Evolutionary conservation across 106 monocot genomes (phyloP).

Genomic region (Dendrobium huoshanense): DNA sequence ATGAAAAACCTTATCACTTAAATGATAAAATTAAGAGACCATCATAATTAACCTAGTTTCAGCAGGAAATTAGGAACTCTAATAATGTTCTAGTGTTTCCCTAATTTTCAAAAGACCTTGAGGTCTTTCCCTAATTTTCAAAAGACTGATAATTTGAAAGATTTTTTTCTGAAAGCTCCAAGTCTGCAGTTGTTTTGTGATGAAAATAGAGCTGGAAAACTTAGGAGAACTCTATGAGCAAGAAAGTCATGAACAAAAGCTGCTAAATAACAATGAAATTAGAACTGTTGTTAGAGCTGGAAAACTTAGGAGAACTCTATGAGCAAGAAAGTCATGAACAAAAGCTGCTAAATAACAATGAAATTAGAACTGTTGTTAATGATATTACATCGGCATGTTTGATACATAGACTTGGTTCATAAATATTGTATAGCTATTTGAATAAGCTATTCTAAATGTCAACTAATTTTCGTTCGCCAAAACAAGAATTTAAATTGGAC

Average conservation of each 20-base stretch:
- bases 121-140: too few species aligned
- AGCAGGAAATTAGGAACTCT: too few species aligned
- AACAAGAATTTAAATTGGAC: background rate
- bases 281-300: too few species aligned
- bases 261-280: too few species aligned
- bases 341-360: constrained; percentile 6
- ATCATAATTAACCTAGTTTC: too few species aligned
- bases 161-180: background rate
- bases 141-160: too few species aligned
- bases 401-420: background rate
- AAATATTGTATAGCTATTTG: background rate
- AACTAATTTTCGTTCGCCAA: background rate
- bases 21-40: too few species aligned
- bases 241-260: constrained; percentile 34
- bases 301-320: constrained; percentile 58
- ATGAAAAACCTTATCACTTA: too few species aligned
- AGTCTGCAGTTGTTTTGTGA: background rate
- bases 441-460: too few species aligned
- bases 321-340: constrained; percentile 40
- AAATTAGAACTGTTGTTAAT: too few species aligned
- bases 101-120: too few species aligned
- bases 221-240: constrained; percentile 61
- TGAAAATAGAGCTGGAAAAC: constrained; percentile 66
- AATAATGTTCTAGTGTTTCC: too few species aligned
- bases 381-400: background rate